Percentiles rank a stretch among this genome's conserved stretches.
Conservation (phyloP, 2,329 filamentous ascomycete genomes). For the Stagonosporopsis chrysanthemi region DNA sequence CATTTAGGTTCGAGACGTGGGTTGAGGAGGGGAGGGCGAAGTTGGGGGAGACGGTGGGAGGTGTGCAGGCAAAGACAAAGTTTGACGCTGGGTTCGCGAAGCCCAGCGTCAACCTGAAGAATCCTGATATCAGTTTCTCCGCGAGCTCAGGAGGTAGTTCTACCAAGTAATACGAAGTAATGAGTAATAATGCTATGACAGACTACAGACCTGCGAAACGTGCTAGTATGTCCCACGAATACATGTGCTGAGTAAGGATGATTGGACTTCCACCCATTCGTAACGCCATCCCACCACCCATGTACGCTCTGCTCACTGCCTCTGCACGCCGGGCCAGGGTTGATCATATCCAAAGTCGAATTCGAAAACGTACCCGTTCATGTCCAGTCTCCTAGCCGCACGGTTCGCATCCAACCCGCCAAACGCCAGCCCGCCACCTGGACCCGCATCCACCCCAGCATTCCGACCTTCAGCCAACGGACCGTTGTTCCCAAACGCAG, state of each 20-base stretch:
- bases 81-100: background rate
- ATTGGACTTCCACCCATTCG: background rate
- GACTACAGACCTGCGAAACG: background rate
- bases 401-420: background rate
- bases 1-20: constrained; percentile 73
- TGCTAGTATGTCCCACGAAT: background rate
- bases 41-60: constrained; percentile 31
- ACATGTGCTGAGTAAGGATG: background rate
- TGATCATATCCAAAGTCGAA: background rate
- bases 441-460: background rate
- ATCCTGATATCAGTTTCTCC: constrained; percentile 18
- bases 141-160: constrained; percentile 23
- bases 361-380: background rate
- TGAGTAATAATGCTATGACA: background rate
- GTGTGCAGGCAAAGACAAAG: background rate
- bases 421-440: background rate
- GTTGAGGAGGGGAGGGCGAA: constrained; percentile 70
- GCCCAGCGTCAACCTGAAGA: background rate
- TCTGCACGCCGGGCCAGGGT: background rate
- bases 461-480: background rate
- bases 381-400: background rate
- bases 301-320: background rate
- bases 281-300: background rate
- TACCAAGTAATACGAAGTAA: background rate
- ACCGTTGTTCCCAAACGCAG: background rate